Base-by-base conservation (phyloP, 192 early-diverging fungal genomes). In the Podila minutissima region DNA sequence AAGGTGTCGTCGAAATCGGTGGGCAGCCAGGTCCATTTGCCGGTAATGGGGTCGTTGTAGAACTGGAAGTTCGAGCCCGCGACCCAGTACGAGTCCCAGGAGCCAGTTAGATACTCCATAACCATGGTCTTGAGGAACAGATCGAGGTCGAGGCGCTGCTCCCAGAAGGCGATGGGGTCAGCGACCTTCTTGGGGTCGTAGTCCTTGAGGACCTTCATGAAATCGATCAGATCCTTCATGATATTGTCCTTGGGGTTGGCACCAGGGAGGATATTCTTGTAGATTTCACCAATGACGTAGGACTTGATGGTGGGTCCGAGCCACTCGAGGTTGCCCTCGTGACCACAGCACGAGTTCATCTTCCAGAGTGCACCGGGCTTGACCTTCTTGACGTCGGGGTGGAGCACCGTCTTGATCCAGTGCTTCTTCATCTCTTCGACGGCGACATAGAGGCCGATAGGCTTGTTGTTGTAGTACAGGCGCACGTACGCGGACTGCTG, bases 1-100 rank as follows among this genome's bases (percentile, higher is more conserved):
- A 83, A 84, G 20, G 81, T 83, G 35, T 83, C 81, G 28, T 87
- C 86, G 50, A 84, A 87, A 48, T 84, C 86, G 5, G 74, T 82
- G 3, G 86, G 77, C 13, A 87, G 69, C 32, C 77, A 75, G 15
- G 66, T 78, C 83, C 83, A 87, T 35, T 83, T 84, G 28, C 75
- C 71, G 7, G 81, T 67, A 12, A 59, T 24, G 3, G 81, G 60
- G 64, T 87, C 70, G 32, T 84, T 72, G 50, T 79, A 84, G 69
- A 87, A 62, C 55, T 83, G 76, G 68, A 76, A 87, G 58, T 87
- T 84, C 28, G 75, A 81, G 29, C 81, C 86, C 24, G 69, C 38
- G 5, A 59, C 57, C 86, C 86, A 87, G 70, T 82, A 72, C 22
- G 75, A 69, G 41, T 84, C 83, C 75, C 79, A 87, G 17, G 81